Base-by-base conservation (phyloP, 371 early-diverging fungal genomes). In the Coemansia sp. region DNA sequence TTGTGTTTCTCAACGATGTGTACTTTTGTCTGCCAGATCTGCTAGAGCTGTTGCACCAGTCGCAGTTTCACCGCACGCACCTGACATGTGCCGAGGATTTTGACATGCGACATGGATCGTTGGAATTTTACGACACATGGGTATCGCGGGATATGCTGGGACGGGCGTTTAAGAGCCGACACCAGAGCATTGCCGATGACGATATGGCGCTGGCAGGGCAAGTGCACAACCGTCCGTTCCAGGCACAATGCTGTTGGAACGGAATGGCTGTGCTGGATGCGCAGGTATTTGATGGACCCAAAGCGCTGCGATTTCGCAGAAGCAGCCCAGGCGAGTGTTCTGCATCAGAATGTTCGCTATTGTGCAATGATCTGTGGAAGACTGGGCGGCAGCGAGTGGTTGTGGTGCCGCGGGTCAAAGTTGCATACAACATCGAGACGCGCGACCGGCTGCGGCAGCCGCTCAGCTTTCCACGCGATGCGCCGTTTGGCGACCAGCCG, bases 221-320 rank as follows among this genome's bases (percentile, higher is more conserved):
- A 23, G 11, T 53, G 15, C 26, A 51, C 24, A 56, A 54, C 48
- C 60, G 70, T 9, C 86, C 84, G 7, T 73, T 77, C 51, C 83
- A 85, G 58, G 82, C 73, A 19, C 79, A 78, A 48, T 84, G 85
- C 58, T 84, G 83, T 63, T 84, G 84, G 85, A 85, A 85, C 62
- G 85, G 85, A 32, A 55, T 72, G 41, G 74, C 80, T 0, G 78
- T 84, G 9, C 55, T 85, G 5, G 73, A 81, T 51, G 62, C 85
- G 3, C 55, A 11, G 0, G 77, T 78, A 28, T 81, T 84, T 53
- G 28, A 24, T 3, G 59, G 55, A 11, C 13, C 21, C 13, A 54
- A 58, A 17, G 55, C 26, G 2, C 49, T 80, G 36, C 57, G 68
- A 24, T 83, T 84, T 59, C 57, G 82, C 13, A 63, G 83, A 11